Percentiles rank a stretch among this genome's conserved stretches.
Evolutionary conservation across 2,329 filamentous ascomycete genomes (phyloP).

Genomic region (Biscogniauxia sp.): DNA sequence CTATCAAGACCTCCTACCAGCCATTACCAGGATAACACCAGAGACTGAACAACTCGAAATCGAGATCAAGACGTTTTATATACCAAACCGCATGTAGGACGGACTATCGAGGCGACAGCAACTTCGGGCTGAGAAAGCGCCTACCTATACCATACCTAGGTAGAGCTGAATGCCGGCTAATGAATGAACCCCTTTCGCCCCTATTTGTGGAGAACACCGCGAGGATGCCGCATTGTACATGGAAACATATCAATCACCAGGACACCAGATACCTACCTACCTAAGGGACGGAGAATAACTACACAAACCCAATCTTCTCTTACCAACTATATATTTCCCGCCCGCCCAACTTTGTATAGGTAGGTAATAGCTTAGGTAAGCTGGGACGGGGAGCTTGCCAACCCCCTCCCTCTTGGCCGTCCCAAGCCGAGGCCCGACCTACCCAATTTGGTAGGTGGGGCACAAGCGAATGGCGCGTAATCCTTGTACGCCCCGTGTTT

Average conservation of each 20-base stretch:
- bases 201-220: background rate
- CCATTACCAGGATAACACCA: background rate
- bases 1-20: background rate
- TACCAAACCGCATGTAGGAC: background rate
- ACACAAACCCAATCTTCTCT: no score
- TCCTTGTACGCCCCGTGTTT: background rate
- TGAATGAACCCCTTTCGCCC: background rate
- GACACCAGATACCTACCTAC: no score
- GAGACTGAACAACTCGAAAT: background rate
- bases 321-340: no score
- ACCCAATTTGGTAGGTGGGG: background rate
- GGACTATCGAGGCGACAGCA: background rate
- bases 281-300: no score
- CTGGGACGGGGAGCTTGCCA: background rate
- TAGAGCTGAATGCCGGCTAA: no score
- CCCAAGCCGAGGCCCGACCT: background rate
- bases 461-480: constrained; percentile 1
- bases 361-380: background rate
- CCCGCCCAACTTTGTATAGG: no score
- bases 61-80: background rate
- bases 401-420: background rate
- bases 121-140: background rate
- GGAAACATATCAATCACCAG: no score
- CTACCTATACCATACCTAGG: background rate
- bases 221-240: no score